A percentile compares a stretch with the other conserved stretches of the same genome.
These are phyloP conservation scores for Hypoxylon sp. DNA, from an alignment of 2,329 filamentous ascomycete species.

Conservation along the genomic window DNA sequence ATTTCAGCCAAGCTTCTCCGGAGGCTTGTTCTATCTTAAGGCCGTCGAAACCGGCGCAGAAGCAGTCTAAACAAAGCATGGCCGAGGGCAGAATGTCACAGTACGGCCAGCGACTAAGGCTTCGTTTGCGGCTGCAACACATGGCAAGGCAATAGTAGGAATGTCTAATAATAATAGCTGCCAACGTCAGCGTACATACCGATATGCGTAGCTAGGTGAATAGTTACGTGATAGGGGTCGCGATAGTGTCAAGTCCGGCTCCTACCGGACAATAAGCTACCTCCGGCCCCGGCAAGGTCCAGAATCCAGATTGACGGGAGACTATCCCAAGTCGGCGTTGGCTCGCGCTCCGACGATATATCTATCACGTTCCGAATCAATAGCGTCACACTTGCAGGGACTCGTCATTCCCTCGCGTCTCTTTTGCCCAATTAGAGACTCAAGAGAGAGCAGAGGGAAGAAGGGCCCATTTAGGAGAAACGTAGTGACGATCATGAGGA, in stretches of 20 bases:
- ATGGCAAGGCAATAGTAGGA: too few species aligned
- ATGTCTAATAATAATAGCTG: too few species aligned
- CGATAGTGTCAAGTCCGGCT: conserved; percentile 9
- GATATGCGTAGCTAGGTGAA: neutral
- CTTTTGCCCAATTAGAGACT: neutral
- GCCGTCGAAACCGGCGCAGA: neutral
- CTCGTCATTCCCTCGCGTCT: neutral
- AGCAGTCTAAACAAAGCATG: neutral
- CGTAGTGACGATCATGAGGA: conserved; percentile 10
- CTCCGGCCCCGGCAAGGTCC: too few species aligned
- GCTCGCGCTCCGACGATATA: conserved; percentile 17
- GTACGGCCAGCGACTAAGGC: neutral
- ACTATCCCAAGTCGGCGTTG: neutral
- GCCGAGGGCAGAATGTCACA: conserved; percentile 11
- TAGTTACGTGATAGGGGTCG: neutral
- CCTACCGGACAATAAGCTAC: neutral
- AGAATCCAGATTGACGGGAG: conserved; percentile 8
- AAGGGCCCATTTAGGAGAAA: conserved; percentile 3
- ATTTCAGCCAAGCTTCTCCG: neutral
- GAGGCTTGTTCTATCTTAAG: neutral
- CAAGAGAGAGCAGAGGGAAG: neutral
- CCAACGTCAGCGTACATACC: neutral
- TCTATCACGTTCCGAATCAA: conserved; percentile 18
- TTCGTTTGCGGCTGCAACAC: too few species aligned
- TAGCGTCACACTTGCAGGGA: conserved; percentile 11